These are phyloP conservation scores for Ustilago vetiveriae DNA, from an alignment of 1,284 basidiomycete genomes.

Conservation along the genomic window DNA sequence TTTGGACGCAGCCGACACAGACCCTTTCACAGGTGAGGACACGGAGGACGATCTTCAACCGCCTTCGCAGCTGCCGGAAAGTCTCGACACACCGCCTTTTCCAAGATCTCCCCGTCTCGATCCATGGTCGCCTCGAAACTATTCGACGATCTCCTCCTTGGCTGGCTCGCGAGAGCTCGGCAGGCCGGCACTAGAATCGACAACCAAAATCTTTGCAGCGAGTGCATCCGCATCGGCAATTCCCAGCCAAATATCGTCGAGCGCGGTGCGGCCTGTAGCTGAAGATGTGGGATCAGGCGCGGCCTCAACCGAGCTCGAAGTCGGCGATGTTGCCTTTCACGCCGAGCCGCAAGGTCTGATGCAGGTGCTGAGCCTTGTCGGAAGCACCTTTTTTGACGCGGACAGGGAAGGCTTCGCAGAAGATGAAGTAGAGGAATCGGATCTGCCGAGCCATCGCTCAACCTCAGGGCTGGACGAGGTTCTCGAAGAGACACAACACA, in stretches of 20 bases:
- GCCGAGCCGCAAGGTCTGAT: slow-evolving; percentile 52
- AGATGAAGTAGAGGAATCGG: slow-evolving; percentile 29
- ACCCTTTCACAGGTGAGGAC: slow-evolving; percentile 5
- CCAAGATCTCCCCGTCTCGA: slow-evolving; percentile 40
- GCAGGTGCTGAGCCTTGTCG: slow-evolving; percentile 61
- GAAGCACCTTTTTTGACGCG: slow-evolving; percentile 56
- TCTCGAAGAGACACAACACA: too few species aligned
- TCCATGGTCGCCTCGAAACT: slow-evolving; percentile 37
- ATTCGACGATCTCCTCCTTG: slow-evolving; percentile 44
- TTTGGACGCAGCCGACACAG: neutral
- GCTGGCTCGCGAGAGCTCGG: slow-evolving; percentile 37
- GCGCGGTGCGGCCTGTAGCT: neutral
- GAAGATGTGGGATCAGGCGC: neutral
- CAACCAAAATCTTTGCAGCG: slow-evolving; percentile 13
- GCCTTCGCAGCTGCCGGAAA: slow-evolving; percentile 4
- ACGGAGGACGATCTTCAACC: neutral
- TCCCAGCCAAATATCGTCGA: neutral
- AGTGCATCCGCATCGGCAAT: slow-evolving; percentile 1
- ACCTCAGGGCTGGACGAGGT: too few species aligned
- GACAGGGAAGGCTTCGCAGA: slow-evolving; percentile 44
- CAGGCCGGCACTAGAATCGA: slow-evolving; percentile 21
- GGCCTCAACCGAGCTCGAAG: neutral
- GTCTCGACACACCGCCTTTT: slow-evolving; percentile 23
- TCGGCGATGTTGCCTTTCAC: slow-evolving; percentile 24
- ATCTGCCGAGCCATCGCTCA: neutral